Percentiles rank a stretch among this genome's conserved stretches.
phyloP scores from a whole-genome alignment of 164 flowering plant genomes.

The Hamamelis virginiana region DNA sequence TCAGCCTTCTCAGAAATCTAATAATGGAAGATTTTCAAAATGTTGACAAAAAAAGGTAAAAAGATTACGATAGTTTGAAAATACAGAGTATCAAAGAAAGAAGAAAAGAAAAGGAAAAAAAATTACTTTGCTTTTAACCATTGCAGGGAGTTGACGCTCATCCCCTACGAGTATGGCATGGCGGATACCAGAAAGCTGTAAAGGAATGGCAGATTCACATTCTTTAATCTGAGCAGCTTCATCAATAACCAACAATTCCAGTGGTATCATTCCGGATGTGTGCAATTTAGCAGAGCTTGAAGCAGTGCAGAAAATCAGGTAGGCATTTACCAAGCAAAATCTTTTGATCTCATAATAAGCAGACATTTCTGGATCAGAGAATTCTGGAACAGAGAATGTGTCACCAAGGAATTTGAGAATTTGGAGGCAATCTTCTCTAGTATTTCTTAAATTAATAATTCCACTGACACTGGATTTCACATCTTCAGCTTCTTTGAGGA shows the following conservation, averaged over 20 bases:
- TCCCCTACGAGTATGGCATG: slow-evolving; percentile 45
- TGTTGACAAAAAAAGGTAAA: too few species aligned
- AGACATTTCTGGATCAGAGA: too few species aligned
- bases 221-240: slow-evolving; percentile 55
- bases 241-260: slow-evolving; percentile 34
- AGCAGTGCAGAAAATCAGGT: slow-evolving; percentile 39
- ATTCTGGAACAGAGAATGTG: slow-evolving; percentile 10
- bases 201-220: slow-evolving; percentile 40
- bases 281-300: slow-evolving; percentile 31
- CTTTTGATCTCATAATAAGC: background rate
- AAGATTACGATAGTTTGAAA: too few species aligned
- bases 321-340: slow-evolving; percentile 25
- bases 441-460: background rate
- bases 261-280: background rate
- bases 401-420: slow-evolving; percentile 15
- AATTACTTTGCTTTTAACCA: slow-evolving; percentile 40
- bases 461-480: background rate
- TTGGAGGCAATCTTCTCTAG: slow-evolving; percentile 15
- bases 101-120: too few species aligned
- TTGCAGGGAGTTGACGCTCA: slow-evolving; percentile 42
- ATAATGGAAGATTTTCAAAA: too few species aligned
- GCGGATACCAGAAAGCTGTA: slow-evolving; percentile 30
- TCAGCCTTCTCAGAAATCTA: slow-evolving; percentile 38
- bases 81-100: background rate
- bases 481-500: background rate